Base-by-base conservation (phyloP, 2,329 filamentous ascomycete species). In the Xylariales sp. region DNA sequence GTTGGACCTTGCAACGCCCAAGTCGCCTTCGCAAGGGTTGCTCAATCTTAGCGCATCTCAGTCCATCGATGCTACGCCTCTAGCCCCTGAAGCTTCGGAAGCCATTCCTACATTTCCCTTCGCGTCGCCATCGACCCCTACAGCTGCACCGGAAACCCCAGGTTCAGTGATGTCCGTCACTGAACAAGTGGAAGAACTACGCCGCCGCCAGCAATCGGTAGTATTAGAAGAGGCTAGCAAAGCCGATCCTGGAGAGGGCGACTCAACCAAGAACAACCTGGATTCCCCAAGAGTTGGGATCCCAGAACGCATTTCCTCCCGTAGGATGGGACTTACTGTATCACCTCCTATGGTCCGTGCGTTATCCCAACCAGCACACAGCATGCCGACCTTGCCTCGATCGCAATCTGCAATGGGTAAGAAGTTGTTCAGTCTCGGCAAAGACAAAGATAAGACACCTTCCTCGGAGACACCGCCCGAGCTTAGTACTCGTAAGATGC, bases 321-420 rank as follows among this genome's bases (percentile, higher is more conserved):
- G 76, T 48, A 74, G 68, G 49, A 58, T 65, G 20, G 70, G 70
- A 24, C 54, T 64, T 40, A 65, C 57, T 31, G 59, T 67, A 14
- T 74, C 75, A 9, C 74, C 76, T 24, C 75, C 76, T 3, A 69
- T 80, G 52, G 56, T 71, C 34, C 70, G 76, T 35, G 66, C 76
- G 2, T 61, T 68, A n/a, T 74, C 76, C 1, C 74, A 78, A 41
- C 74, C 76, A 7, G 59, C 60, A 4, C 51, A 51, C 37, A 49
- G 40, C 34, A 33, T 58, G 15, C 66, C 70, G 14, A 62, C 65
- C 10, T 46, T 76, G 29, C 62, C 73, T 34, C 69, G 72, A 34
- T 58, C 66, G 31, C 68, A 72, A 45, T 67, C 74, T 3, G 58
- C 60, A 8, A 56, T 69, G 22, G 61, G 63, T 18, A 76, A 73